Base-by-base conservation (phyloP, 2,329 filamentous ascomycete genomes). In the Aschersonia sp. region DNA sequence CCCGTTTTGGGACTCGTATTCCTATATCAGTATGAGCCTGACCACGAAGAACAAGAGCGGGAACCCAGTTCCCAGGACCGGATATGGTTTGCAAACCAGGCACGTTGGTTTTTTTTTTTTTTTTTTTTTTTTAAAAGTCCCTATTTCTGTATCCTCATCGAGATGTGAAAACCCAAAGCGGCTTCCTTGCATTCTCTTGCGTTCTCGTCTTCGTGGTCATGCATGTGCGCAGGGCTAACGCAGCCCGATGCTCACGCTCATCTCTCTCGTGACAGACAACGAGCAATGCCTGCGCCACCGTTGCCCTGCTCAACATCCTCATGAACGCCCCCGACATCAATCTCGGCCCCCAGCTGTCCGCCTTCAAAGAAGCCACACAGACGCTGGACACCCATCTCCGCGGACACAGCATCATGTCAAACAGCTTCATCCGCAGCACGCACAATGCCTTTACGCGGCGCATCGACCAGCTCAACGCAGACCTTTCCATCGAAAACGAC, bases 21-120 rank as follows among this genome's bases (percentile, higher is more conserved):
- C 53, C 75, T 95, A 1, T 95, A 87, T 57, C 78, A 83, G 50
- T 95, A 76, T 53, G 58, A 79, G 55, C 72, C 76, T 32, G 75
- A 70, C 46, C 37, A 51, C 10, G 63, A 76, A 33, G 70, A 73
- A n/a, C 72, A 78, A 62, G 54, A 76, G 67, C 57, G 76, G 68
- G 57, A 71, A 48, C 69, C 75, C 51, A 69, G 67, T 43, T 68
- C 77, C 4, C 47, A 52, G 3, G 51, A 47, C n/a, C 45, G 47
- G 4, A 68, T 97, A 14, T 98, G 92, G 90, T 97, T 96, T 62
- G 88, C 89, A 31, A 96, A 96, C 58, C 90, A 94, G 68, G 83
- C 86, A 60, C 22, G 67, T 31, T 29, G 10, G n/a, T 30, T 9
- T 1, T 35, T 7, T 35, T 14, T 42, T 37, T 33, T 40, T 43